Base-by-base conservation (phyloP, 1,284 basidiomycete species). In the Blastosporella zonata region DNA sequence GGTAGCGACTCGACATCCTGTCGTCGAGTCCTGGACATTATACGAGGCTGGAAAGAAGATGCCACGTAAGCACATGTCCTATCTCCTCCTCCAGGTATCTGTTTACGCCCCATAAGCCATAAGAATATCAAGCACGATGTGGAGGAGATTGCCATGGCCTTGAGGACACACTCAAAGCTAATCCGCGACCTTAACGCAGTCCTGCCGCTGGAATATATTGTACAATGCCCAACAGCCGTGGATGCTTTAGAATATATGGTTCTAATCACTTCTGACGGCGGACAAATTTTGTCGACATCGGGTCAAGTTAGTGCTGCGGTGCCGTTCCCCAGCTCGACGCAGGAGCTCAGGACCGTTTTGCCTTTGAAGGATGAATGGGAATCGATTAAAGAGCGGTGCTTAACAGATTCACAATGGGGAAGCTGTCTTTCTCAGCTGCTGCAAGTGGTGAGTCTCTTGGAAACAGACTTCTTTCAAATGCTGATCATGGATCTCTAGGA, bases 381-480 rank as follows among this genome's bases (percentile, higher is more conserved):
- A 12, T 23, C 12, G 2, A 43, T 47, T n/a, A 20, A 25, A 22
- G n/a, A 3, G 18, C 28, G 0, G 8, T 46, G 25, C 22, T 27
- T 9, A 15, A 2, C 5, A 2, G 22, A 38, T 38, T 13, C 12
- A 15, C 49, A 51, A 20, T 51, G 45, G 46, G 53, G 46, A 40
- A 46, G 45, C 17, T 62, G 60, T 38, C 15, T 63, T 7, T 49
- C 56, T 21, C 52, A 60, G 43, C 51, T 63, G 4, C 41, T 63
- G 5, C 58, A 61, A 54, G 43, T 47, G 43, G 62, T 59, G 29
- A 18, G 9, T 38, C 49, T 31, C 28, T 36, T 25, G 41, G 31
- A 10, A 31, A 9, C 20, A 31, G 15, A 8, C 12, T 20, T 15
- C 9, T 31, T 13, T 8, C 21, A 25, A n/a, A 15, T n/a, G 6